Evolutionary conservation across 2,329 filamentous ascomycete species (phyloP).

Genomic region (Tolypocladium tropicale): DNA sequence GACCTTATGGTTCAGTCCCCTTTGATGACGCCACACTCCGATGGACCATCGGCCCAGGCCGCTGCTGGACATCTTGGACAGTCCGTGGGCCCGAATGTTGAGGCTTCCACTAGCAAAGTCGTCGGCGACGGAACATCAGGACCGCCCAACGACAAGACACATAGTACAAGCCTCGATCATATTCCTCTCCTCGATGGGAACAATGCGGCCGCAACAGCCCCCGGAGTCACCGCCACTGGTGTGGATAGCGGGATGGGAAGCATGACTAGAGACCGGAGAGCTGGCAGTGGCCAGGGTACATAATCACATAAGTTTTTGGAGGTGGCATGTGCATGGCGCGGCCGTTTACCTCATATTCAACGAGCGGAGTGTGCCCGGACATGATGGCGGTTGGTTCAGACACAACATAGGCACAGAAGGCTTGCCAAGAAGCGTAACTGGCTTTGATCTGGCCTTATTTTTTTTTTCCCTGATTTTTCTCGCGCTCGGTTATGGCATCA

Average conservation of each 20-base stretch:
- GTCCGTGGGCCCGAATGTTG: slow-evolving; percentile 6
- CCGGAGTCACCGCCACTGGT: slow-evolving; percentile 14
- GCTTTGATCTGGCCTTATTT: too few species aligned
- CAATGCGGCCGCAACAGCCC: slow-evolving; percentile 17
- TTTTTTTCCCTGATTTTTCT: not conserved
- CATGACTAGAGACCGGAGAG: slow-evolving; percentile 36
- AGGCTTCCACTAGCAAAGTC: not conserved
- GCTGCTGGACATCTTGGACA: slow-evolving; percentile 7
- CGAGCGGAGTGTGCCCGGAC: too few species aligned
- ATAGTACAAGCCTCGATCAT: slow-evolving; percentile 32
- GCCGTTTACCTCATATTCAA: too few species aligned
- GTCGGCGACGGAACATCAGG: slow-evolving; percentile 5
- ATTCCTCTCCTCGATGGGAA: slow-evolving; percentile 48
- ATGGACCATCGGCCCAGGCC: slow-evolving; percentile 7
- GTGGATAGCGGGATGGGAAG: slow-evolving; percentile 35
- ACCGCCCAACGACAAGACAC: slow-evolving; percentile 10
- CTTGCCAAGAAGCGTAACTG: not conserved
- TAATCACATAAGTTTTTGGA: not conserved
- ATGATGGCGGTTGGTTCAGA: not conserved
- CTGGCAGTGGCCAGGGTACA: slow-evolving; percentile 9
- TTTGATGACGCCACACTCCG: slow-evolving; percentile 18
- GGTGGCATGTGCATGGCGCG: not conserved
- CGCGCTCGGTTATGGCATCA: too few species aligned
- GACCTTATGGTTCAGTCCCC: slow-evolving; percentile 31
- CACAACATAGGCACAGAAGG: not conserved